These are phyloP conservation scores for Candida michaelii DNA, from an alignment of 805 yeast genomes.

Conservation along the genomic window DNA sequence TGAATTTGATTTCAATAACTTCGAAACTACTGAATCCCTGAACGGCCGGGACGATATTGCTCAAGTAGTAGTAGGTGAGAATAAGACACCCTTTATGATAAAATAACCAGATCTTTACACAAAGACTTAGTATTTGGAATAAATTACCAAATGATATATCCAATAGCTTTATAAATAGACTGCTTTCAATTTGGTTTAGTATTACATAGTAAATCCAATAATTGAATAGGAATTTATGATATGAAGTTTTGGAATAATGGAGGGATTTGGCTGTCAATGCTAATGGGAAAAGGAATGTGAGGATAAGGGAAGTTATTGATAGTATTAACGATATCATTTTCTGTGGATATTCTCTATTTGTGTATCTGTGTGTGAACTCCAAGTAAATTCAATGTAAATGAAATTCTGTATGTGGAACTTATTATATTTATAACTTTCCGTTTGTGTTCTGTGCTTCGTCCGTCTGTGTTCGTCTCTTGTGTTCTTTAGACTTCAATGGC, in stretches of 20 bases:
- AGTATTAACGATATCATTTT: constrained; percentile 9
- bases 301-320: constrained; percentile 6
- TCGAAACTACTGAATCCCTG: constrained; percentile 8
- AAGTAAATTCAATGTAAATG: too few species aligned
- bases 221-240: constrained; percentile 18
- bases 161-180: constrained; percentile 11
- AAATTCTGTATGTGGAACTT: too few species aligned
- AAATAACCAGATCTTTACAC: constrained; percentile 22
- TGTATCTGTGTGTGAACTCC: too few species aligned
- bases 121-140: constrained; percentile 9
- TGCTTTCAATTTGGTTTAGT: constrained; percentile 15
- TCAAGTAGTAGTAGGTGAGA: constrained; percentile 18
- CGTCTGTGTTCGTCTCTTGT: too few species aligned
- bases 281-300: constrained; percentile 17
- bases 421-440: too few species aligned
- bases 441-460: too few species aligned
- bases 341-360: too few species aligned
- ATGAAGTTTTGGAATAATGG: constrained; percentile 11
- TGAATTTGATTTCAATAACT: constrained; percentile 15
- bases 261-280: constrained; percentile 20
- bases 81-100: constrained; percentile 26
- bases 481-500: too few species aligned
- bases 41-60: constrained; percentile 5
- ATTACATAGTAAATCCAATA: constrained; percentile 25
- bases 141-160: constrained; percentile 13